These are phyloP conservation scores for Trichoderma koningiopsis DNA, from an alignment of 2,329 filamentous ascomycete species.

Conservation along the genomic window DNA sequence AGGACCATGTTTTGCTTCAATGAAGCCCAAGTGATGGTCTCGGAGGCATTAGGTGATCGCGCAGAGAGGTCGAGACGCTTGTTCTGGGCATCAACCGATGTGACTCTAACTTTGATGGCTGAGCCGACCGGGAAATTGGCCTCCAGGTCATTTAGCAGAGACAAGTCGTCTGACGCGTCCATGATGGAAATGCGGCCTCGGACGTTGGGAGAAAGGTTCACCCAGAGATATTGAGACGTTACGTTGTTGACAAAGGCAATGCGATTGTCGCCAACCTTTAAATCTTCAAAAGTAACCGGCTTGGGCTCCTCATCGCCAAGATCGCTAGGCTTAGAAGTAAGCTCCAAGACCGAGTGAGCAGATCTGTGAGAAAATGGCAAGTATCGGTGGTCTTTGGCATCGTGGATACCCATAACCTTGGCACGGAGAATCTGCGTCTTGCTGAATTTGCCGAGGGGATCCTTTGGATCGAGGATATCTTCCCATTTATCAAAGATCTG, in stretches of 20 bases:
- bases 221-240: conserved; percentile 78
- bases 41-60: conserved; percentile 55
- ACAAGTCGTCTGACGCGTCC: conserved; percentile 85
- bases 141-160: conserved; percentile 72
- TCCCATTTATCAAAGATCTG: conserved; percentile 89
- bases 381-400: conserved; percentile 87
- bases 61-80: conserved; percentile 84
- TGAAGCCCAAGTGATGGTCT: conserved; percentile 65
- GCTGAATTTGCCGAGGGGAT: conserved; percentile 73
- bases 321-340: conserved; percentile 77
- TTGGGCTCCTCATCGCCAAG: conserved; percentile 49
- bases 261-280: conserved; percentile 71
- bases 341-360: conserved; percentile 80
- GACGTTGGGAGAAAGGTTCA: conserved; percentile 85
- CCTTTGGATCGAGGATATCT: conserved; percentile 79
- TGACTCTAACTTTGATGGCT: conserved; percentile 78
- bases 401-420: conserved; percentile 82
- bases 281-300: conserved; percentile 69
- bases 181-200: conserved; percentile 80
- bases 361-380: conserved; percentile 86
- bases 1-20: conserved; percentile 79
- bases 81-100: conserved; percentile 69
- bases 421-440: conserved; percentile 71
- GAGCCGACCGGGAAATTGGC: conserved; percentile 88
- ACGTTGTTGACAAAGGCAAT: conserved; percentile 92